Evolutionary conservation across 306 rosid species (phyloP).

Genomic region (Quercus agrifolia): DNA sequence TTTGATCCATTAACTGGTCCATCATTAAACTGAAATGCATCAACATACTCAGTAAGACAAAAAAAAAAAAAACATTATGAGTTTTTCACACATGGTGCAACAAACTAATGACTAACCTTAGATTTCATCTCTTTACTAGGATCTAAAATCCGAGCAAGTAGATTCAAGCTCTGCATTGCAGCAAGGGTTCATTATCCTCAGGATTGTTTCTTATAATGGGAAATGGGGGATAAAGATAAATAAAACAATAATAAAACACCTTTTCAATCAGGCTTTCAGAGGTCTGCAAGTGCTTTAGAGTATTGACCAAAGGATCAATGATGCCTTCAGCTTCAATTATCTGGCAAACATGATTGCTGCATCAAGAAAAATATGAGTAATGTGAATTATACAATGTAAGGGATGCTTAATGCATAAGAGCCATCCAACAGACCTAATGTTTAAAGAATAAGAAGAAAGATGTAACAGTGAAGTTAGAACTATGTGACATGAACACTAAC

Average conservation of each 20-base stretch:
- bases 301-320: slow-evolving; percentile 50
- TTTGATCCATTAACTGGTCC: slow-evolving; percentile 57
- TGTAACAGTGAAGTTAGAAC: background rate
- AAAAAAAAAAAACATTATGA: slow-evolving; percentile 13
- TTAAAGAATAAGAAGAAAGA: background rate
- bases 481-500: background rate
- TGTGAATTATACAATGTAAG: background rate
- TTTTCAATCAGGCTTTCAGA: slow-evolving; percentile 48
- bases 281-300: slow-evolving; percentile 44
- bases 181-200: slow-evolving; percentile 25
- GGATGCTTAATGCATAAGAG: background rate
- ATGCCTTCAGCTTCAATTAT: slow-evolving; percentile 69
- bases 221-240: slow-evolving; percentile 3
- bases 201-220: background rate
- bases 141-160: slow-evolving; percentile 70
- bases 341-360: slow-evolving; percentile 72
- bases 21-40: slow-evolving; percentile 68
- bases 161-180: slow-evolving; percentile 57
- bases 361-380: slow-evolving; percentile 23
- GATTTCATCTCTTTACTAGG: slow-evolving; percentile 71
- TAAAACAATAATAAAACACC: slow-evolving; percentile 31
- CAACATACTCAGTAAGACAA: slow-evolving; percentile 40
- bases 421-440: too few species aligned
- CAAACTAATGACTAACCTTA: slow-evolving; percentile 55
- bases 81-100: slow-evolving; percentile 20